phyloP scores from a whole-genome alignment of 2,329 filamentous ascomycete genomes.

The Monilinia laxa region DNA sequence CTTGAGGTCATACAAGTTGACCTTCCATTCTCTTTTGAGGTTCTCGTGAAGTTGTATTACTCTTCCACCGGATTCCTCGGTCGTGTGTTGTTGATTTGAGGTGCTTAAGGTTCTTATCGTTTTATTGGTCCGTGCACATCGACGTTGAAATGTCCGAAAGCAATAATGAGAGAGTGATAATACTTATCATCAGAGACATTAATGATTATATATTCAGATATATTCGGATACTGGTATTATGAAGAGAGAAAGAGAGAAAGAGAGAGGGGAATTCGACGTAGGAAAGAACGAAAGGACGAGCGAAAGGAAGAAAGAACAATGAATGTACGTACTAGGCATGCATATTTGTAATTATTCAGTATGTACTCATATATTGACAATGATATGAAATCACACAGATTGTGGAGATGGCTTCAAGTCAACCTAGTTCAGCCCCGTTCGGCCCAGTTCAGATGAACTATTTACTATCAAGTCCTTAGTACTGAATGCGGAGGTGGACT shows the following conservation, averaged over 20 bases:
- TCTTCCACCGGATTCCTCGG: slow-evolving; percentile 22
- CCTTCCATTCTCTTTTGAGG: slow-evolving; percentile 14
- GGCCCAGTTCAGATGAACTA: slow-evolving; percentile 10
- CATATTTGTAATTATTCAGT: too few relatives aligned
- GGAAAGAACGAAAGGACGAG: too few relatives aligned
- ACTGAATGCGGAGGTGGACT: background rate
- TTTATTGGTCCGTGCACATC: slow-evolving; percentile 6
- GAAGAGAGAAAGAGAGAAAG: too few relatives aligned
- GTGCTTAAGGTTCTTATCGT: slow-evolving; percentile 2
- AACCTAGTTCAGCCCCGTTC: background rate
- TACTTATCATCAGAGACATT: too few relatives aligned
- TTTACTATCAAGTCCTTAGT: background rate
- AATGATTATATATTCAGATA: too few relatives aligned
- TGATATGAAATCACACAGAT: background rate
- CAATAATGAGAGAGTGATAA: background rate
- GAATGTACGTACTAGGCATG: too few relatives aligned
- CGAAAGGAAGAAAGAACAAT: too few relatives aligned
- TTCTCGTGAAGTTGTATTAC: slow-evolving; percentile 17
- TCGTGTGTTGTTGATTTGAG: slow-evolving; percentile 18
- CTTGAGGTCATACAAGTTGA: slow-evolving; percentile 21
- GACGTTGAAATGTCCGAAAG: background rate
- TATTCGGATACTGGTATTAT: too few relatives aligned
- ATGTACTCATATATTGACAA: too few relatives aligned
- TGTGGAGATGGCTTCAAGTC: background rate
- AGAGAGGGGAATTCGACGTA: too few relatives aligned